These are phyloP conservation scores for Cladobotryum mycophilum DNA, from an alignment of 2,329 filamentous ascomycete species.

Conservation along the genomic window DNA sequence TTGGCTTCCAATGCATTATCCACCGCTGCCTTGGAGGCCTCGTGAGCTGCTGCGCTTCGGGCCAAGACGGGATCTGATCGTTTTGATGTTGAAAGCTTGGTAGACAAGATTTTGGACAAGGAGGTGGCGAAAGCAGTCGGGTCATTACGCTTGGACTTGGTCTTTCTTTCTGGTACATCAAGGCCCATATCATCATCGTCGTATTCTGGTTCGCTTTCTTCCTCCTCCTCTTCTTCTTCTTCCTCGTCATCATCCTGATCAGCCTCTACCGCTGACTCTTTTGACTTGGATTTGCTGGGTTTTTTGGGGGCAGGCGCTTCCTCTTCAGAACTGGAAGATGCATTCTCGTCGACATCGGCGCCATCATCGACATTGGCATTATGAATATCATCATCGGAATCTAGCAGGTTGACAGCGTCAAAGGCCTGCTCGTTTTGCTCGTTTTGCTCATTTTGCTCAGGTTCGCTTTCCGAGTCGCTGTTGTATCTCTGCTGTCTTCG, in stretches of 20 bases:
- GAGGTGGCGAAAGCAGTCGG: slow-evolving; percentile 86
- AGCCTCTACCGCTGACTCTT: slow-evolving; percentile 18
- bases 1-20: slow-evolving; percentile 77
- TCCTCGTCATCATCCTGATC: slow-evolving; percentile 22
- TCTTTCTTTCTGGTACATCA: slow-evolving; percentile 29
- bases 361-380: slow-evolving; percentile 47
- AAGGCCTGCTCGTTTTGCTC: slow-evolving; percentile 33
- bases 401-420: slow-evolving; percentile 46
- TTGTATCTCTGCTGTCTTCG: slow-evolving; percentile 45
- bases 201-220: slow-evolving; percentile 34
- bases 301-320: slow-evolving; percentile 25
- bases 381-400: slow-evolving; percentile 53
- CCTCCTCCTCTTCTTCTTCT: slow-evolving; percentile 20
- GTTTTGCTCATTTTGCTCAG: slow-evolving; percentile 12
- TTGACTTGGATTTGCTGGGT: slow-evolving; percentile 24
- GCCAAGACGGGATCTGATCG: slow-evolving; percentile 87
- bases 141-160: slow-evolving; percentile 81
- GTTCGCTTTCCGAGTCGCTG: slow-evolving; percentile 44
- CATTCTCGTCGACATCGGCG: slow-evolving; percentile 31
- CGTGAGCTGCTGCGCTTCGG: slow-evolving; percentile 67
- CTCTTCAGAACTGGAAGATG: slow-evolving; percentile 31
- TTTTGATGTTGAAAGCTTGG: slow-evolving; percentile 76
- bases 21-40: slow-evolving; percentile 64
- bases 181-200: slow-evolving; percentile 33
- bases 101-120: slow-evolving; percentile 85